Percentiles rank a stretch among this genome's conserved stretches.
Evolutionary conservation across 2,329 filamentous ascomycete species (phyloP).

Genomic region (Magnaporthiopsis rhizophila): DNA sequence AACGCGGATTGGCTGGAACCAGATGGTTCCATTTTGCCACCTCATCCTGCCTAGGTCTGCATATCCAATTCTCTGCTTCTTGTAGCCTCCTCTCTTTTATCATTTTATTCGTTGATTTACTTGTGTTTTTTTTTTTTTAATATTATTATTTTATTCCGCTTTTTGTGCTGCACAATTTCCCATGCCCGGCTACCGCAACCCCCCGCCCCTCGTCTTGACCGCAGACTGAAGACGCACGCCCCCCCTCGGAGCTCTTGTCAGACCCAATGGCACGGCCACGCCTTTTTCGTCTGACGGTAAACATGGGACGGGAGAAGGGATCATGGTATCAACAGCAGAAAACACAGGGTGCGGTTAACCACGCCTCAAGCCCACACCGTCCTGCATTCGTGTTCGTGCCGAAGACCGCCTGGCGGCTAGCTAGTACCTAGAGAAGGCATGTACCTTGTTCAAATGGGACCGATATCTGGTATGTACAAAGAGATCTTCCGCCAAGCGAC

Average conservation of each 20-base stretch:
- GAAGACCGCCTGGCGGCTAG: constrained; percentile 2
- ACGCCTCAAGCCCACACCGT: constrained; percentile 8
- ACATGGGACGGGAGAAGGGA: background rate
- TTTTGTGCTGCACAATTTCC: constrained; percentile 1
- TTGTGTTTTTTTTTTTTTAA: constrained; percentile 3
- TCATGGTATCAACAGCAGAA: background rate
- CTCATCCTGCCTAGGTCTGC: constrained; percentile 32
- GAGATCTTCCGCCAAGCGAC: constrained; percentile 39
- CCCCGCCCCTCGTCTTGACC: too few species aligned
- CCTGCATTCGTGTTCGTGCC: constrained; percentile 9
- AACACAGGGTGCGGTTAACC: background rate
- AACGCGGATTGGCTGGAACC: constrained; percentile 30
- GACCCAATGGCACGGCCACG: background rate
- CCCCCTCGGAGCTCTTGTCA: too few species aligned
- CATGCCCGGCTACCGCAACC: constrained; percentile 1
- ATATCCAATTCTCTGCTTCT: constrained; percentile 21
- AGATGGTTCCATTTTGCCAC: constrained; percentile 36
- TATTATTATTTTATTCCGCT: background rate
- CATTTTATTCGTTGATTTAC: constrained; percentile 6
- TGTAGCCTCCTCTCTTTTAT: constrained; percentile 6
- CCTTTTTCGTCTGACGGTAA: background rate
- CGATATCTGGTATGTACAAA: constrained; percentile 21
- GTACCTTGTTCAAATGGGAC: constrained; percentile 6
- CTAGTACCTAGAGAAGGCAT: background rate
- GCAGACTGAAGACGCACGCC: too few species aligned